Base-by-base conservation (phyloP, 2,329 filamentous ascomycete species). In the Aspergillus clavatus region DNA sequence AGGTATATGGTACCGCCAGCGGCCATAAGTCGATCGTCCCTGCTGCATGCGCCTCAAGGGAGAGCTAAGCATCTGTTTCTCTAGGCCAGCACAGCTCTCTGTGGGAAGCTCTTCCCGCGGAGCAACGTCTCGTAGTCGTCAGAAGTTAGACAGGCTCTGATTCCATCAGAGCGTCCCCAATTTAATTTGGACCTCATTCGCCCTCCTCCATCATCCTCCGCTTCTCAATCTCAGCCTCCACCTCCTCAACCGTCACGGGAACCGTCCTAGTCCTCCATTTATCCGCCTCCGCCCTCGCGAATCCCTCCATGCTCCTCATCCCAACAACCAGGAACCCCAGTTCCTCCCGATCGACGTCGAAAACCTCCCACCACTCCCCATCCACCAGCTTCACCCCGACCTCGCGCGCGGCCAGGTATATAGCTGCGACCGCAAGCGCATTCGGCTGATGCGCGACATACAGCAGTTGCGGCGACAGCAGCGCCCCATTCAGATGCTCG, bases 331-430 rank as follows among this genome's bases (percentile, higher is more conserved):
- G 69, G 57, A 97, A 97, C 0, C 93, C 93, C 27, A 98, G 75
- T 64, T 95, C 89, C 72, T 98, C 93, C 40, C 93, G 78, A 59
- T 96, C 90, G 6, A 93, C 87, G 67, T 98, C 93, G 65, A 97
- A 97, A 0, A 97, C 88, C 67, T 96, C 90, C 93, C 93, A 98
- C 93, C 93, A 98, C 52, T 88, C 84, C 38, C 80, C 81, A 52
- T 86, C 86, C 0, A 91, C 89, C 69, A 96, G 77, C 65, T 87
- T 89, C 10, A 86, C 80, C 0, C 79, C 83, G 1, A 80, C 66
- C 54, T 97, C 89, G 36, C 84, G 79, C 1, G 89, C 86, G 0
- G 91, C 87, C n/a, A 89, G 80, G 63, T 97, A 98, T 24, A 96
- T 86, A 1, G 90, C 88, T 1, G 90, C 87, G 2, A 89, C 88